These are phyloP conservation scores for Umbelopsis sp. DNA, from an alignment of 371 early-diverging fungal genomes.

Conservation along the genomic window DNA sequence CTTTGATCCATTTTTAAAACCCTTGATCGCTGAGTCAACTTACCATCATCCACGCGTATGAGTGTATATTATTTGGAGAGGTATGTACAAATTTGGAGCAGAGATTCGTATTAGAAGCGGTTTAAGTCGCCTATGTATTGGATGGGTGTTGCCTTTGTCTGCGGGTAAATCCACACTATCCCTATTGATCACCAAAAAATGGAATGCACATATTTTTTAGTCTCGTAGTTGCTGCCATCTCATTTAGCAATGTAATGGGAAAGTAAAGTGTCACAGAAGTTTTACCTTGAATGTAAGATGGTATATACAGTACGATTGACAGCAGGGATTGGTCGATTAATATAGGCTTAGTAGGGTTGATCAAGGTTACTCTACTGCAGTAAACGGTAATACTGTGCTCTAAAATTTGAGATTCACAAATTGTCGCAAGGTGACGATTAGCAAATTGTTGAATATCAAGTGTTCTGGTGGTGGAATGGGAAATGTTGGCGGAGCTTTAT, in stretches of 20 bases:
- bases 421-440: not conserved
- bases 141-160: no score
- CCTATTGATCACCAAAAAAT: not conserved
- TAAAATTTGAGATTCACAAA: no score
- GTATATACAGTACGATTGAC: not conserved
- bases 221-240: not conserved
- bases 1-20: no score
- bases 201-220: not conserved
- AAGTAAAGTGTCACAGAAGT: not conserved
- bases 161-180: not conserved
- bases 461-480: not conserved
- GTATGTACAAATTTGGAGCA: not conserved
- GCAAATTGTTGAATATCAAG: not conserved
- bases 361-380: not conserved
- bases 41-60: slow-evolving; percentile 1
- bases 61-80: not conserved
- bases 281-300: not conserved
- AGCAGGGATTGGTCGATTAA: not conserved
- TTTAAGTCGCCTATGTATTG: no score
- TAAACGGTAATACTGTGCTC: not conserved
- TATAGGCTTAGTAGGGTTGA: not conserved
- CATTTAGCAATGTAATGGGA: not conserved
- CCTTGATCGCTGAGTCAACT: not conserved
- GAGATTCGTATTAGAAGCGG: no score
- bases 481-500: not conserved